A percentile compares a stretch with the other conserved stretches of the same genome.
Conservation (phyloP, 768 basidiomycete species). For the Agaricus subrufescens region DNA sequence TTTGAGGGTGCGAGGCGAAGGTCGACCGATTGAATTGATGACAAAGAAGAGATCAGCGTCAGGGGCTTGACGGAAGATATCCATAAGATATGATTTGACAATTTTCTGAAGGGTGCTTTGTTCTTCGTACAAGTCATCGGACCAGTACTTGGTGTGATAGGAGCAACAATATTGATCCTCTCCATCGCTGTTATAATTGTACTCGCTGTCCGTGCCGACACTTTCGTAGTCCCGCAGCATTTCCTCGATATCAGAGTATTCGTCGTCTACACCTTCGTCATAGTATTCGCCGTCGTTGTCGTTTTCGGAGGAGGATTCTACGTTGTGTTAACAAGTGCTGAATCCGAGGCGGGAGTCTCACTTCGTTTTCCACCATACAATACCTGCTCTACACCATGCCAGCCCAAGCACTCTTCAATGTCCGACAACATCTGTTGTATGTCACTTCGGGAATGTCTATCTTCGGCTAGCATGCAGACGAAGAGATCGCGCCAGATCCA, state of each 20-base stretch:
- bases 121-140: constrained; percentile 32
- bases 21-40: constrained; percentile 33
- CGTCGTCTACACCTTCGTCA: constrained; percentile 23
- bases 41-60: constrained; percentile 39
- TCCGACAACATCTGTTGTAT: constrained; percentile 57
- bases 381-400: constrained; percentile 46
- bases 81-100: constrained; percentile 39
- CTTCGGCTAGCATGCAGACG: constrained; percentile 39
- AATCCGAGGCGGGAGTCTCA: constrained; percentile 21
- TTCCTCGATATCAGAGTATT: constrained; percentile 19
- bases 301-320: constrained; percentile 17
- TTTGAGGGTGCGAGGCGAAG: constrained; percentile 24
- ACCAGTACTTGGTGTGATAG: constrained; percentile 51
- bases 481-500: constrained; percentile 75
- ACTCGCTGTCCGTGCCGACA: constrained; percentile 19
- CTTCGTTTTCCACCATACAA: constrained; percentile 53
- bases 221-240: constrained; percentile 24
- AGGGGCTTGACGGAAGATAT: constrained; percentile 48
- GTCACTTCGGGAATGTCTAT: constrained; percentile 22
- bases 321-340: neutral
- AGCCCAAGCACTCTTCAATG: constrained; percentile 46
- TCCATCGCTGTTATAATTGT: constrained; percentile 19
- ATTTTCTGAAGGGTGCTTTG: constrained; percentile 35
- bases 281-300: constrained; percentile 20
- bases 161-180: constrained; percentile 25